Conservation (phyloP, 495 filamentous ascomycete genomes). For the Collariella sp. region DNA sequence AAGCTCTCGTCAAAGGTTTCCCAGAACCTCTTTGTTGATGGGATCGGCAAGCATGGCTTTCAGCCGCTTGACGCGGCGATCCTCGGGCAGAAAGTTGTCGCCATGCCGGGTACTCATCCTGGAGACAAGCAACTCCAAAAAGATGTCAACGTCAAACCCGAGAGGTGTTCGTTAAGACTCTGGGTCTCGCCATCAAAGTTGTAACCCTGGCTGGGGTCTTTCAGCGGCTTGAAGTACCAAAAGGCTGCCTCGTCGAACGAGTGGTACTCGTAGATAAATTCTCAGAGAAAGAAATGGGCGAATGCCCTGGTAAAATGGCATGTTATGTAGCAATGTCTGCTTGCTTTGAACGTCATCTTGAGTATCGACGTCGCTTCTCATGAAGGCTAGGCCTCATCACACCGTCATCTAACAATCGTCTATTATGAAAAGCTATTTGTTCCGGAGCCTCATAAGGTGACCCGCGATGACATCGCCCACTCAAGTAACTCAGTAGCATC, state of each 20-base stretch:
- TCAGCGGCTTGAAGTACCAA: too few species aligned
- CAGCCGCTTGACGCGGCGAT: not conserved
- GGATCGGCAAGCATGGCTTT: not conserved
- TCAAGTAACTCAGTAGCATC: not conserved
- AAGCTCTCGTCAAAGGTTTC: not conserved
- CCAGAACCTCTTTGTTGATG: not conserved
- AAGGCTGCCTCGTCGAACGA: too few species aligned
- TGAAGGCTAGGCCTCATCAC: too few species aligned
- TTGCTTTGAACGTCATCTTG: too few species aligned
- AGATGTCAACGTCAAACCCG: too few species aligned
- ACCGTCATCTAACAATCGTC: too few species aligned
- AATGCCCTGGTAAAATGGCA: not conserved
- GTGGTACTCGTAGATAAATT: not conserved
- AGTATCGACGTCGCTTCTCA: too few species aligned
- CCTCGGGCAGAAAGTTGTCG: not conserved
- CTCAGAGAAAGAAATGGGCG: not conserved
- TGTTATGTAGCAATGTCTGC: not conserved
- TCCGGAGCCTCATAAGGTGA: not conserved
- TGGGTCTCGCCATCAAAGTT: too few species aligned
- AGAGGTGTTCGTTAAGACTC: too few species aligned
- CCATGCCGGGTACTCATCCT: not conserved
- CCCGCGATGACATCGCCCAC: not conserved
- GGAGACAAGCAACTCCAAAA: not conserved
- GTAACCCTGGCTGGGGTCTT: too few species aligned
- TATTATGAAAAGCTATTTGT: not conserved